Evolutionary conservation across 2,329 filamentous ascomycete species (phyloP).

Genomic region (Septoria linicola): DNA sequence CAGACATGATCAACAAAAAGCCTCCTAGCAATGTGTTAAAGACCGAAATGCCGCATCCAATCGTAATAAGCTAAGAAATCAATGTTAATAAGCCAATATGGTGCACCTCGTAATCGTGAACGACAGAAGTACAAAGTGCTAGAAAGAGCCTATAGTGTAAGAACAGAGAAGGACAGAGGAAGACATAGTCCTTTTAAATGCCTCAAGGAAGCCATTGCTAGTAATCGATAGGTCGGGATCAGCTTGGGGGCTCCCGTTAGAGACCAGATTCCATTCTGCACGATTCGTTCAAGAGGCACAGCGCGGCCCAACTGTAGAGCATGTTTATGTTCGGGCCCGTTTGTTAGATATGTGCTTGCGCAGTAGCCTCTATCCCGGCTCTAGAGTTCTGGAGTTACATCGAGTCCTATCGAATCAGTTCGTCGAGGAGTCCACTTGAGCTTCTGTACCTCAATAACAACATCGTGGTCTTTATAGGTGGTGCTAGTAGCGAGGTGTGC

Average conservation of each 20-base stretch:
- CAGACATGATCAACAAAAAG: conserved; percentile 16
- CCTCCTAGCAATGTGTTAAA: conserved; percentile 3
- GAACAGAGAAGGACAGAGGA: neutral
- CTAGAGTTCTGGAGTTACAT: neutral
- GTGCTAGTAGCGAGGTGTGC: neutral
- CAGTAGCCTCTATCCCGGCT: neutral
- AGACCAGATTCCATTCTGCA: neutral
- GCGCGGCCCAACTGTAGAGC: conserved; percentile 1
- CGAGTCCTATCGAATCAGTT: neutral
- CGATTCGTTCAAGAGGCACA: neutral
- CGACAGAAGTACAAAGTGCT: no score
- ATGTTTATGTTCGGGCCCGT: neutral
- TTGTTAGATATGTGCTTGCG: neutral
- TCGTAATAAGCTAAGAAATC: no score
- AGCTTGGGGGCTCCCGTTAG: no score
- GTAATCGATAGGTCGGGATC: no score
- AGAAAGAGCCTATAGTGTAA: no score
- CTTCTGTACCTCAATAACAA: neutral
- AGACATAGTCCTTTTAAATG: neutral
- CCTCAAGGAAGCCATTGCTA: neutral
- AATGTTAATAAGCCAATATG: neutral
- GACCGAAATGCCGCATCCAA: neutral
- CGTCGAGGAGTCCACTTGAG: neutral
- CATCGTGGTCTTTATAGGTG: neutral
- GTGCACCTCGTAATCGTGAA: no score